Evolutionary conservation across 768 basidiomycete species (phyloP).

Genomic region (Kwoniella heveanensis): DNA sequence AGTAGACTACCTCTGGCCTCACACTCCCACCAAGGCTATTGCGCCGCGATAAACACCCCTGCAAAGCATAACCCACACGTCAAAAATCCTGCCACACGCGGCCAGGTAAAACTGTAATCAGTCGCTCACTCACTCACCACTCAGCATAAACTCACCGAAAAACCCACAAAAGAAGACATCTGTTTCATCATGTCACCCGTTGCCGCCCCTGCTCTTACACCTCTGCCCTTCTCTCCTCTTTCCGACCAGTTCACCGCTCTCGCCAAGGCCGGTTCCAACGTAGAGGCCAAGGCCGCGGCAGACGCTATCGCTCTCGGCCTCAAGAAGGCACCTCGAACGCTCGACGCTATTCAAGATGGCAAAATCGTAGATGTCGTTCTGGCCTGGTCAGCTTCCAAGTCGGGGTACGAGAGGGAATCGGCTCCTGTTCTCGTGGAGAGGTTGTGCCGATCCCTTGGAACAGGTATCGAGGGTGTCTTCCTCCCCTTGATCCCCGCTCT

Average conservation of each 20-base stretch:
- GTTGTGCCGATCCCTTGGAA: conserved; percentile 53
- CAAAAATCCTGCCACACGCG: conserved; percentile 25
- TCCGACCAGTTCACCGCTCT: conserved; percentile 41
- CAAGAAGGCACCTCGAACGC: conserved; percentile 46
- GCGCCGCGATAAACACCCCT: not conserved
- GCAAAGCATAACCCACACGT: not conserved
- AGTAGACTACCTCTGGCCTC: not conserved
- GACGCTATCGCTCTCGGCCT: conserved; percentile 48
- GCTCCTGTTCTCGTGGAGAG: conserved; percentile 55
- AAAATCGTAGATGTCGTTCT: conserved; percentile 47
- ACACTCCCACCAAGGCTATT: too few species aligned
- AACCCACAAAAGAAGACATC: not conserved
- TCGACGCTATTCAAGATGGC: conserved; percentile 45
- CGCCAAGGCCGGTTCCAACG: conserved; percentile 49
- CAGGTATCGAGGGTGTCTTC: conserved; percentile 72
- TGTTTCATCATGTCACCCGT: conserved; percentile 51
- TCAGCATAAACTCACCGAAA: not conserved
- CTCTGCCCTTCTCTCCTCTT: conserved; percentile 47
- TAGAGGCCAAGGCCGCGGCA: conserved; percentile 54
- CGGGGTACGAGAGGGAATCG: conserved; percentile 53
- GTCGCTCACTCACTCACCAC: conserved; percentile 21
- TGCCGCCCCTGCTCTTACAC: conserved; percentile 40
- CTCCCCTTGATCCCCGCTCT: conserved; percentile 70
- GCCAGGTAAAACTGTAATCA: conserved; percentile 18
- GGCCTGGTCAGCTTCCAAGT: conserved; percentile 48